Percentiles rank a stretch among this genome's conserved stretches.
Conservation (phyloP, 2,329 filamentous ascomycete species). For the Scedosporium dehoogii region DNA sequence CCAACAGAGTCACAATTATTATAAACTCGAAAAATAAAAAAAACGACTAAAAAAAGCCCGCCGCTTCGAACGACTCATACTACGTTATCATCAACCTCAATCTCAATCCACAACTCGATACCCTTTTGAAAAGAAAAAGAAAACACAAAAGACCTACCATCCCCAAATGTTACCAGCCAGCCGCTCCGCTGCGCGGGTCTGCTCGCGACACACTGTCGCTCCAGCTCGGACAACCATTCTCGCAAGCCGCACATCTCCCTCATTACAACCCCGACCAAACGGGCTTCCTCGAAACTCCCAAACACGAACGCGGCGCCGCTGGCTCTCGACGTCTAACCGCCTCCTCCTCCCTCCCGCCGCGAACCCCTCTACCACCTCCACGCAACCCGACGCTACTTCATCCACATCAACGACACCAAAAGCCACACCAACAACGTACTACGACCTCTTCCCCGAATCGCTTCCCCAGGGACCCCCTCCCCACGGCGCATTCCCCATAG, state of each 20-base stretch:
- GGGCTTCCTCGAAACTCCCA: not conserved
- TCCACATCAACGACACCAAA: not conserved
- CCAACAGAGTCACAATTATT: not conserved
- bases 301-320: conserved; percentile 9
- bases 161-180: conserved; percentile 14
- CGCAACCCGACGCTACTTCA: not conserved
- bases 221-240: not conserved
- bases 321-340: conserved; percentile 9
- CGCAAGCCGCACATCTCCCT: conserved; percentile 1
- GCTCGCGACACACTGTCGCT: conserved; percentile 17
- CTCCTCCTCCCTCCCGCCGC: conserved; percentile 6
- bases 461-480: conserved; percentile 73
- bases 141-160: conserved; percentile 15
- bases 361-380: not conserved
- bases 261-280: not conserved
- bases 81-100: not conserved
- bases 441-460: conserved; percentile 78
- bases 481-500: conserved; percentile 61
- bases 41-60: too few relatives aligned
- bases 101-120: not conserved
- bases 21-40: not conserved
- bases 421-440: conserved; percentile 48
- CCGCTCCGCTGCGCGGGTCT: conserved; percentile 21
- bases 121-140: not conserved
- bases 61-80: not conserved